Evolutionary conservation across 345 rosid species (phyloP), one percentile per base, ranked within the genome.

Genomic region (Rubroshorea leprosula): DNA sequence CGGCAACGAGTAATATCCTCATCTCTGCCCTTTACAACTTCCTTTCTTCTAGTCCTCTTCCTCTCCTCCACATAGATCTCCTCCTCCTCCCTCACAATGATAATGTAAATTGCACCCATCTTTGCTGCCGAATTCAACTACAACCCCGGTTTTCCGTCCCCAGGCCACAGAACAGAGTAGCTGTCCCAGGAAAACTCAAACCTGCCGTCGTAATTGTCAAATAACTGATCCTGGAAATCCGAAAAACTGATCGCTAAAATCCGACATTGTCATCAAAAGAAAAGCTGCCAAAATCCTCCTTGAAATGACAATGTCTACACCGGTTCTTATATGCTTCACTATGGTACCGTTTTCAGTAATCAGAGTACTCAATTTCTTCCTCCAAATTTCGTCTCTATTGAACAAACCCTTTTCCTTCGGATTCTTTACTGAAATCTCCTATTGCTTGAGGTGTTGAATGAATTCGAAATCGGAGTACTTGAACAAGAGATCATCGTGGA

Each of bases 221-320:
- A 85, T 16, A 85, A 47, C 38, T 18, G 72, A 51, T 93, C 96
- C 68, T 85, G 96, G 21, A 84, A n/a, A 86, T 8, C 94, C 84
- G 21, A 85, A 89, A 8, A 83, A 60, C 64, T 93, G 97, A 52
- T 85, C 99, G 49, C 99, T 89, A 59, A 93, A 87, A 76, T 93
- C 97, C 0, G 96, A 97, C 80, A 93, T 82, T 0, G 96, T 86
- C 91, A 93, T 80, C 64, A 89, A 4, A 6, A 89, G 46, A 68
- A 89, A 93, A 16, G 62, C 51, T 46, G 83, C 99, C 63, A 80
- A 79, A 0, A 78, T 70, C 55, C 98, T 86, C 69, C 98, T 79
- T 0, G 85, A 65, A 20, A 92, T 78, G 25, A 64, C 2, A 45
- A 89, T 77, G 23, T 83, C 89, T 61, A 83, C 94, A 0, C 94